phyloP scores from a whole-genome alignment of 2,329 filamentous ascomycete genomes.

The Aureobasidium uvarum region DNA sequence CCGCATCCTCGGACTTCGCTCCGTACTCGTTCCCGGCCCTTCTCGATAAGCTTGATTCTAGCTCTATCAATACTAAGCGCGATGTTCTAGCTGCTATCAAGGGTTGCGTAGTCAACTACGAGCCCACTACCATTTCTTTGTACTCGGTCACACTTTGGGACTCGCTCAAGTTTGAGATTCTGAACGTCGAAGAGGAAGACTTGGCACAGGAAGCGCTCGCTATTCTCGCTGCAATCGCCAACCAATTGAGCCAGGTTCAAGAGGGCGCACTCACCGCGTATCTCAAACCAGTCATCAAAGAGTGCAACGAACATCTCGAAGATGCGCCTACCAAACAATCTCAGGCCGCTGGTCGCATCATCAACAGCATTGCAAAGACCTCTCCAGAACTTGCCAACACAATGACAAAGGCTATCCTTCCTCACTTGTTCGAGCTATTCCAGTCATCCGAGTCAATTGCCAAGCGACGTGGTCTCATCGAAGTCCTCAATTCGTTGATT shows the following conservation, averaged over 20 bases:
- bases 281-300: constrained; percentile 61
- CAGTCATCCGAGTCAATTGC: constrained; percentile 60
- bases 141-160: constrained; percentile 68
- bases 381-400: constrained; percentile 56
- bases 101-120: constrained; percentile 60
- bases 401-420: constrained; percentile 56
- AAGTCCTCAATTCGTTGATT: constrained; percentile 59
- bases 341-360: constrained; percentile 61
- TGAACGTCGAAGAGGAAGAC: constrained; percentile 66
- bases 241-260: constrained; percentile 53
- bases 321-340: constrained; percentile 69
- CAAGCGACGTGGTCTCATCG: constrained; percentile 62
- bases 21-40: constrained; percentile 65
- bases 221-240: constrained; percentile 56
- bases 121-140: constrained; percentile 57
- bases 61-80: constrained; percentile 66
- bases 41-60: constrained; percentile 67
- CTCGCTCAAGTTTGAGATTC: constrained; percentile 65
- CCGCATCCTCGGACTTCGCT: constrained; percentile 62
- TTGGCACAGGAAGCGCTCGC: constrained; percentile 59
- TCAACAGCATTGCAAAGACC: constrained; percentile 56
- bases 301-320: constrained; percentile 66
- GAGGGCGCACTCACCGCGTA: constrained; percentile 53
- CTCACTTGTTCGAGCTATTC: constrained; percentile 59
- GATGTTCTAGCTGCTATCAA: constrained; percentile 64